Base-by-base conservation (phyloP, 345 rosid genomes). In the Syzygium aromaticum region DNA sequence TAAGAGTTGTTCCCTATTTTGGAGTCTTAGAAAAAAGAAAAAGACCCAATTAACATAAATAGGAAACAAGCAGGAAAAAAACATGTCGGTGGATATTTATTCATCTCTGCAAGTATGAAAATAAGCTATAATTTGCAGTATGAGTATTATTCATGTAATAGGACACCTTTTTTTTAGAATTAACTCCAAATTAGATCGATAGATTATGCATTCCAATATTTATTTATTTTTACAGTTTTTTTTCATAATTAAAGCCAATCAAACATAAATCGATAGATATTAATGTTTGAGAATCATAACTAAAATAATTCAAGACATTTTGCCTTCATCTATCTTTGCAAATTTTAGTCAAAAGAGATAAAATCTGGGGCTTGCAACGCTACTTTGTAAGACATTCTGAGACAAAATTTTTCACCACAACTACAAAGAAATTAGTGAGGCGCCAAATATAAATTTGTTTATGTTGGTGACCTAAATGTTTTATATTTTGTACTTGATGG, bases 261-360 rank as follows among this genome's bases (percentile, higher is more conserved):
- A 64, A 64, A 28, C 40, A 28, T 28, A 14, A 43, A 64, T 28
- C 40, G 17, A 64, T 64, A 64, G 11, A 15, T 28, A 16, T 64
- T 28, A 28, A 64, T 0, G 40, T 64, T 64, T 30, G 40, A 63
- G 38, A 63, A 15, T 0, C 40, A 15, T 28, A 28, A 28, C 33
- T 2, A 14, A 63, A 63, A 15, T 0, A 0, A 15, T 28, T 14
- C 10, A 1, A 63, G 22, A 63, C 15, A 61, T 30, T 63, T 63
- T 3, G 0, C n/a, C 38, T n/a, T 63, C 1, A 30, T 14, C 21
- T n/a, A 63, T 28, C n/a, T 28, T 63, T 63, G 21, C 38, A 63
- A n/a, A 63, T 63, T 63, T n/a, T 63, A 63, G n/a, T n/a, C 0
- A 13, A 63, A 63, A n/a, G 73, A 28, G 38, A 6, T 63, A n/a